Evolutionary conservation across 2,329 filamentous ascomycete species (phyloP), one percentile per base, ranked within the genome.

Genomic region (Phoma sp.): DNA sequence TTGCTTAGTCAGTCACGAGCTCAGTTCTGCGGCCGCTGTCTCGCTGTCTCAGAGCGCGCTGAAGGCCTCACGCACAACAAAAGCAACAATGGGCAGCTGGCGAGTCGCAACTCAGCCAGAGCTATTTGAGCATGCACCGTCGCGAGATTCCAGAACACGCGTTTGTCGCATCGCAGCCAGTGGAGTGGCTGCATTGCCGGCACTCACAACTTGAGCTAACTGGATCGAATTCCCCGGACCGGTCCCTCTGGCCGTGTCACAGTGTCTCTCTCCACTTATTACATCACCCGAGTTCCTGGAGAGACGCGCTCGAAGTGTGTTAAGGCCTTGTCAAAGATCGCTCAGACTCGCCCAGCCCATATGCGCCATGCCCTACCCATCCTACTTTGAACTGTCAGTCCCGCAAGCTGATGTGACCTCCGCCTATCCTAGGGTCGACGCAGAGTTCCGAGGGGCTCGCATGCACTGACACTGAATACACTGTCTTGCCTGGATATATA

Each of bases 201-300:
- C 64, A 64, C 63, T 67, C 62, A 66, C 67, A 67, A 67, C 68
- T 66, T 67, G 68, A 65, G 55, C 70, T 72, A 72, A 69, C 68
- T 62, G 62, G 60, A 69, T 71, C 64, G 47, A 65, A 62, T 53
- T 39, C 57, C 61, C 67, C 66, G 67, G 46, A 45, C 52, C 52
- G 52, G 64, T 62, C 68, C 64, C 65, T 70, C 67, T 70, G 62
- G 60, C 66, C 63, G 68, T 61, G 65, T 69, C 70, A 68, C 70
- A 71, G 63, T 64, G 61, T 65, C 58, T 65, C 67, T 72, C 70
- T 71, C 70, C 71, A 72, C 71, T 72, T 71, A 71, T 71, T 72
- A 64, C 69, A 71, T 70, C 65, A 67, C 61, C 45, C 46, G 52
- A 47, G 40, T 60, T 60, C 58, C 57, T 63, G 62, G 64, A 59